These are phyloP conservation scores for Morella rubra DNA, from an alignment of 306 rosid species.

Conservation along the genomic window DNA sequence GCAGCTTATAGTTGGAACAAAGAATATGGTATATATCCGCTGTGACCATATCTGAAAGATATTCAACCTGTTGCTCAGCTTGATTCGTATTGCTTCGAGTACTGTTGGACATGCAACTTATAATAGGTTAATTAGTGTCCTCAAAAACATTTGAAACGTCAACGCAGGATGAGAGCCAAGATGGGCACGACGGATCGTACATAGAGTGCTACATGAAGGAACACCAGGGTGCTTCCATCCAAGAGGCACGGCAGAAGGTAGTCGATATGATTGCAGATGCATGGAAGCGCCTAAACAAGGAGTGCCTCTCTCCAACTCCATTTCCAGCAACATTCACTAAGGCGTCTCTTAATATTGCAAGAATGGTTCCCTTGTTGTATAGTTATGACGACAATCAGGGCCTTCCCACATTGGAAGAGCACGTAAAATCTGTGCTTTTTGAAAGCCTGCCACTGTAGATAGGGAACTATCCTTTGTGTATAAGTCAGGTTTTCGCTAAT, in stretches of 20 bases:
- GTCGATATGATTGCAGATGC: constrained; percentile 38
- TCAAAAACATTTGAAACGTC: not conserved
- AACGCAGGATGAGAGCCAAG: constrained; percentile 38
- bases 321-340: constrained; percentile 39
- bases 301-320: constrained; percentile 30
- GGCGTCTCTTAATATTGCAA: constrained; percentile 43
- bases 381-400: constrained; percentile 38
- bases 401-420: constrained; percentile 35
- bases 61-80: too few species aligned
- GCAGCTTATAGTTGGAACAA: too few species aligned
- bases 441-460: not conserved
- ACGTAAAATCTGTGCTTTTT: constrained; percentile 32
- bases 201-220: constrained; percentile 46
- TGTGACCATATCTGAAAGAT: too few species aligned
- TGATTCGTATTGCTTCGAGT: too few species aligned
- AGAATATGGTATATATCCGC: too few species aligned
- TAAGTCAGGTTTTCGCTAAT: too few species aligned
- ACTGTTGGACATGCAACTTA: too few species aligned
- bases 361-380: constrained; percentile 61
- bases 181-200: constrained; percentile 55
- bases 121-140: not conserved
- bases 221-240: constrained; percentile 23
- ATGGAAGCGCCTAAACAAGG: constrained; percentile 52
- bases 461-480: not conserved
- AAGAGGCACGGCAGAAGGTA: constrained; percentile 29